Conservation (phyloP, 2,329 filamentous ascomycete genomes). For the Calonectria montana region DNA sequence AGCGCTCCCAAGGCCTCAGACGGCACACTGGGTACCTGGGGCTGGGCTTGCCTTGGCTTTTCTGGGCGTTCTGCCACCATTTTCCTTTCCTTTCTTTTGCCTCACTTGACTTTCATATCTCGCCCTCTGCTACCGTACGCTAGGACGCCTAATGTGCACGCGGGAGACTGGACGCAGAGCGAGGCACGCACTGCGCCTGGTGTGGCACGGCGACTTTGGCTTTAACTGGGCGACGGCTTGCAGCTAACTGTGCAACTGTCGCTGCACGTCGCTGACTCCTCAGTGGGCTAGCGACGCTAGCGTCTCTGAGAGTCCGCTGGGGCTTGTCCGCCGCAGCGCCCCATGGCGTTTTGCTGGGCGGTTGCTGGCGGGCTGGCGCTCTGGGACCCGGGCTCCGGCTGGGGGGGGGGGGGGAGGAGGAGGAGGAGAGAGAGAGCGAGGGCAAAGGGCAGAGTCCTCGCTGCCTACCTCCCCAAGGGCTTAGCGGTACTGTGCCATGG, state of each 20-base stretch:
- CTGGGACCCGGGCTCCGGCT: background rate
- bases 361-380: background rate
- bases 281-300: background rate
- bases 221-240: background rate
- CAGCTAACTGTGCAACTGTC: constrained; percentile 5
- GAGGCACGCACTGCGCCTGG: background rate
- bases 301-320: background rate
- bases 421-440: background rate
- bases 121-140: background rate
- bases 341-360: background rate
- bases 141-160: background rate
- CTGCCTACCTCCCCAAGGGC: background rate
- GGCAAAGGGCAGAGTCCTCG: background rate
- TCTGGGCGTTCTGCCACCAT: background rate
- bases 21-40: constrained; percentile 2
- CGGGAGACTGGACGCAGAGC: background rate
- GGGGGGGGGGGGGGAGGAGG: background rate
- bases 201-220: background rate
- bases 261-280: constrained; percentile 8
- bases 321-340: constrained; percentile 3
- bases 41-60: background rate
- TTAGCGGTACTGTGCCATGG: constrained; percentile 2
- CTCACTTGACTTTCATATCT: background rate
- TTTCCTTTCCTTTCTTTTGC: background rate
- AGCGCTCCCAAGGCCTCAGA: constrained; percentile 8